A percentile compares a stretch with the other conserved stretches of the same genome.
These are phyloP conservation scores for Drechslera avenae DNA, from an alignment of 2,329 filamentous ascomycete species.

Conservation along the genomic window DNA sequence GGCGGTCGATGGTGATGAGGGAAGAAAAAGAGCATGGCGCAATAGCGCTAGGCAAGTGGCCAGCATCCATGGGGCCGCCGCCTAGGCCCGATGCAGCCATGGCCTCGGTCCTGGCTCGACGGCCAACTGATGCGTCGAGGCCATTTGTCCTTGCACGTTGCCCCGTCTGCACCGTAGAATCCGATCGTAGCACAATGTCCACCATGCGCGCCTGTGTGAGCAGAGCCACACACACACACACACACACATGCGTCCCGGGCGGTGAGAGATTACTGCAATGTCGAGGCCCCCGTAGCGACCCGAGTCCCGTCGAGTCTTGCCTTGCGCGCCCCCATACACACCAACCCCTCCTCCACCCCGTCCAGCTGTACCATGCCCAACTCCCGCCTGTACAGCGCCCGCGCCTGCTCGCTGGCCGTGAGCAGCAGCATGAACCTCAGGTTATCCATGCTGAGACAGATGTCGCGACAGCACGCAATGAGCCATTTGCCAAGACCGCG, in stretches of 20 bases:
- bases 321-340: conserved; percentile 34
- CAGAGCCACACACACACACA: too few species aligned
- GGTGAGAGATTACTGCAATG: conserved; percentile 8
- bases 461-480: conserved; percentile 64
- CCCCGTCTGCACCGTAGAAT: conserved; percentile 15
- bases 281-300: conserved; percentile 5
- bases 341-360: conserved; percentile 24
- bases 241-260: conserved; percentile 6
- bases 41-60: conserved; percentile 10
- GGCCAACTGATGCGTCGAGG: background rate
- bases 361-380: conserved; percentile 36
- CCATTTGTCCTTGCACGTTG: conserved; percentile 33
- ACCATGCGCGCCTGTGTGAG: conserved; percentile 19
- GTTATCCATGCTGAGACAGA: conserved; percentile 61
- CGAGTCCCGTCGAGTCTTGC: conserved; percentile 23
- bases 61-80: conserved; percentile 12
- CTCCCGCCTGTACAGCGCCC: conserved; percentile 33
- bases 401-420: conserved; percentile 32
- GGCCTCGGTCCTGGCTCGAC: conserved; percentile 28
- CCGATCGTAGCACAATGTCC: conserved; percentile 30
- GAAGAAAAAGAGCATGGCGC: conserved; percentile 17
- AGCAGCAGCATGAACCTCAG: conserved; percentile 54
- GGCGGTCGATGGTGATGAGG: conserved; percentile 5
- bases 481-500: conserved; percentile 69
- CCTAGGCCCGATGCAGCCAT: conserved; percentile 24